Evolutionary conservation across 2,329 filamentous ascomycete genomes (phyloP).

Genomic region (Cercospora janseana): DNA sequence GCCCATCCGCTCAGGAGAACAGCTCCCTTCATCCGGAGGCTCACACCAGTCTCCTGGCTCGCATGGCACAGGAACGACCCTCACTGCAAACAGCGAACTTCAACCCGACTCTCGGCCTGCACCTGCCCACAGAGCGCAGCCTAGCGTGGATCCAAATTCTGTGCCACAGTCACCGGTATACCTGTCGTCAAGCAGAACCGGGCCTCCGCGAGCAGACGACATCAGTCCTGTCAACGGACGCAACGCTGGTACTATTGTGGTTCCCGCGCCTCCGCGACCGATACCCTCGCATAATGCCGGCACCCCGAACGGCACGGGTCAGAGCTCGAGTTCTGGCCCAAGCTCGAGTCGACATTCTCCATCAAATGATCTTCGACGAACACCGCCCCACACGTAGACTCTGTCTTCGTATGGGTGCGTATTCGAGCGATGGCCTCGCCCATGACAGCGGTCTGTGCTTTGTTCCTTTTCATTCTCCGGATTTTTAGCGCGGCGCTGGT

Average conservation of each 20-base stretch:
- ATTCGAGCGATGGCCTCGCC: not conserved
- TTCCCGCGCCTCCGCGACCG: conserved; percentile 29
- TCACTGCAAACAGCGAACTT: conserved; percentile 16
- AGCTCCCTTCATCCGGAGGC: conserved; percentile 15
- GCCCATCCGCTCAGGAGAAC: conserved; percentile 2
- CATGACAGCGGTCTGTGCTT: not conserved
- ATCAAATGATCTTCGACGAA: not conserved
- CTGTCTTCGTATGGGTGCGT: not conserved
- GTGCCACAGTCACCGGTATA: conserved; percentile 1
- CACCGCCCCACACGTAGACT: not conserved
- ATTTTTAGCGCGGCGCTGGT: conserved; percentile 21
- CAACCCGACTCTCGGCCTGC: not conserved
- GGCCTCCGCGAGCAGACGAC: conserved; percentile 34
- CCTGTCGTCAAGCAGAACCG: conserved; percentile 5
- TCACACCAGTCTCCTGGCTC: conserved; percentile 14
- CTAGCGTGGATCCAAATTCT: not conserved
- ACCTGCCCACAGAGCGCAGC: not conserved
- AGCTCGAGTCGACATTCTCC: conserved; percentile 6
- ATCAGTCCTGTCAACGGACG: conserved; percentile 30
- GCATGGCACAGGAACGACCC: no score
- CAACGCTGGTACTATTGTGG: conserved; percentile 24
- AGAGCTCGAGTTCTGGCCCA: not conserved
- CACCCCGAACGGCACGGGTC: conserved; percentile 8
- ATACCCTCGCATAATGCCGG: conserved; percentile 15
- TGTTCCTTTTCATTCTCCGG: not conserved